Evolutionary conservation across 1,284 basidiomycete species (phyloP).

Genomic region (Ceratobasidium sp.): DNA sequence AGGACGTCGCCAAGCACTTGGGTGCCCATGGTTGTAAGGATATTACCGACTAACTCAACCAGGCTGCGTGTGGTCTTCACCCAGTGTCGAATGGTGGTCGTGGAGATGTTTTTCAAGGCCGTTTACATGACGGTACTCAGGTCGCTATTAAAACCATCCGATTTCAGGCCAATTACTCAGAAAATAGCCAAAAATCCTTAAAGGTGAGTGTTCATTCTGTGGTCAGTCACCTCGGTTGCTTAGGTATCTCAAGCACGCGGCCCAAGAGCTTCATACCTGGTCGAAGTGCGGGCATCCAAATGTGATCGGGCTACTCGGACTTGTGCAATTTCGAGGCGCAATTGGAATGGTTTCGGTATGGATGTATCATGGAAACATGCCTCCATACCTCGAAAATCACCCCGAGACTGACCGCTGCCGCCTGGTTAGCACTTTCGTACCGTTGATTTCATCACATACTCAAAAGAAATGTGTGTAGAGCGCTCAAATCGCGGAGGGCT

Average conservation of each 20-base stretch:
- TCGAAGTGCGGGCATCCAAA: constrained; percentile 1
- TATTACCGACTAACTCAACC: neutral
- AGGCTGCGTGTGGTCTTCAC: too few relatives aligned
- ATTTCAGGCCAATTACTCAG: too few relatives aligned
- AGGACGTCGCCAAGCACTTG: neutral
- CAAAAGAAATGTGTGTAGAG: neutral
- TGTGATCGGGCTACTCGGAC: neutral
- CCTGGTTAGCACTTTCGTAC: neutral
- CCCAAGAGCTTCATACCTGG: constrained; percentile 11
- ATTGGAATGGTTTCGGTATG: constrained; percentile 3
- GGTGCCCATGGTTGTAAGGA: neutral
- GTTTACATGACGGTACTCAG: too few relatives aligned
- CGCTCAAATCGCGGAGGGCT: neutral
- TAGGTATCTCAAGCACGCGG: too few relatives aligned
- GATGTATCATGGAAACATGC: neutral
- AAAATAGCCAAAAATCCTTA: too few relatives aligned
- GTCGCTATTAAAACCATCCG: too few relatives aligned
- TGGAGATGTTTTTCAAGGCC: too few relatives aligned
- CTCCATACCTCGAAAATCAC: neutral
- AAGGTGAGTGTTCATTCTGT: too few relatives aligned
- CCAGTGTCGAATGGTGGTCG: too few relatives aligned
- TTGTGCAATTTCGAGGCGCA: neutral
- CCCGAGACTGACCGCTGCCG: constrained; percentile 1
- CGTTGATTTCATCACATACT: neutral
- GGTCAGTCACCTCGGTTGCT: too few relatives aligned